Evolutionary conservation across 257 asterid genomes (phyloP).

Genomic region (Solanum virginianum): DNA sequence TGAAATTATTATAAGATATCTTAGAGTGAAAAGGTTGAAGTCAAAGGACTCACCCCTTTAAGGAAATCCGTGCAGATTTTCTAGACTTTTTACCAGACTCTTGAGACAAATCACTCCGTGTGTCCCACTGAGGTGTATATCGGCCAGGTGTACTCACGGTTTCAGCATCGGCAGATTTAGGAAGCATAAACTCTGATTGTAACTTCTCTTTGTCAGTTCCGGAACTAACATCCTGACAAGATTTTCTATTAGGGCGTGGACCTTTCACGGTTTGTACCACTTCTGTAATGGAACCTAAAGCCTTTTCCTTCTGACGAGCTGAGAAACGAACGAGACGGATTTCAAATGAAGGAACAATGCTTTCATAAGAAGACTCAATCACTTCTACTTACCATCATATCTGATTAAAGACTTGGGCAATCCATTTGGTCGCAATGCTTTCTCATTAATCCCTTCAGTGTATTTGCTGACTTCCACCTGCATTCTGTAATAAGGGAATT

Average conservation of each 20-base stretch:
- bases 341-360: slow-evolving; percentile 1
- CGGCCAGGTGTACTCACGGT: slow-evolving; percentile 33
- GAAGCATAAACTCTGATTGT: slow-evolving; percentile 54
- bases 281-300: slow-evolving; percentile 71
- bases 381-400: slow-evolving; percentile 55
- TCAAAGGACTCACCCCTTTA: slow-evolving; percentile 44
- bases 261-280: slow-evolving; percentile 82
- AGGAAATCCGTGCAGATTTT: slow-evolving; percentile 51
- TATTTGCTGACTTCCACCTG: slow-evolving; percentile 99
- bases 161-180: slow-evolving; percentile 43
- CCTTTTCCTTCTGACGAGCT: slow-evolving; percentile 98
- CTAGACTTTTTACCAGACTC: slow-evolving; percentile 31
- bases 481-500: slow-evolving; percentile 50
- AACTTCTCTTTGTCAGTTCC: slow-evolving; percentile 23
- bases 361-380: neutral
- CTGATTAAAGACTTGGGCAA: slow-evolving; percentile 86
- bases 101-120: slow-evolving; percentile 15
- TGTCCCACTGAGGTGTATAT: slow-evolving; percentile 27
- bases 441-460: slow-evolving; percentile 83
- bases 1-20: neutral
- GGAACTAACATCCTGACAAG: slow-evolving; percentile 33
- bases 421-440: slow-evolving; percentile 86
- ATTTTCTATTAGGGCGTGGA: slow-evolving; percentile 47
- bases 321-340: slow-evolving; percentile 12
- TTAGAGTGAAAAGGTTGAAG: neutral